Evolutionary conservation across 176 grass and related monocot species (phyloP), one percentile per base, ranked within the genome.

Genomic region (Cenchrus fungigraminus): DNA sequence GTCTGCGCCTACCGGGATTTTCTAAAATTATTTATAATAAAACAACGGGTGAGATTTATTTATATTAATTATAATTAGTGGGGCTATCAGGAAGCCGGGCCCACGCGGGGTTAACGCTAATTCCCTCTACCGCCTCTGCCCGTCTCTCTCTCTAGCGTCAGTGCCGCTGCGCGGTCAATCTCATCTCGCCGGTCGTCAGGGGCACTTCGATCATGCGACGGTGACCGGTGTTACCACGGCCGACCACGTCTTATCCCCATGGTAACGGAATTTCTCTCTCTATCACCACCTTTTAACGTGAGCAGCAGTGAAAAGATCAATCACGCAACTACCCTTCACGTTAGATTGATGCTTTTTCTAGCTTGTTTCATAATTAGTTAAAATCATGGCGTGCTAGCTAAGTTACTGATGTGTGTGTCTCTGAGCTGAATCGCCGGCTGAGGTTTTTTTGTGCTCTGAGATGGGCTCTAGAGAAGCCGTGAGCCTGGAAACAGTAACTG

Each of bases 211-310:
- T 51, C 25, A 9, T 12, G 3, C 8, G 79, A 83, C 5, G 65
- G 29, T 6, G 52, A 83, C 1, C 10, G 32, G 42, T 50, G 73
- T 82, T 82, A 78, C 79, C 79, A 10, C 55, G 74, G 12, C 84
- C 88, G 79, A 83, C 79, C 88, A 84, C 87, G 82, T 84, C 82
- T 83, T 73, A 59, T 50, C 66, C 59, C 73, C 79, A 16, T 66
- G 51, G 63, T 56, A 61, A 76, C 62, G 31, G 62, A 81, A 71
- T 16, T 37, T 86, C 65, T 56, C 76, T 62, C 49, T 82, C 57
- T 19, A 7, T 5, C 49, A 14, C 15, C 37, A 40, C 15, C 49
- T 19, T 32, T 32, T 1, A 31, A 76, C 62, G 59, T 78, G 73
- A 19, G 19, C 8, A 31, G 74, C 5, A 50, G 71, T 50, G 50